Evolutionary conservation across 352 stramenopile species (phyloP), one percentile per base, ranked within the genome.

Genomic region (Globisporangium radiosum): DNA sequence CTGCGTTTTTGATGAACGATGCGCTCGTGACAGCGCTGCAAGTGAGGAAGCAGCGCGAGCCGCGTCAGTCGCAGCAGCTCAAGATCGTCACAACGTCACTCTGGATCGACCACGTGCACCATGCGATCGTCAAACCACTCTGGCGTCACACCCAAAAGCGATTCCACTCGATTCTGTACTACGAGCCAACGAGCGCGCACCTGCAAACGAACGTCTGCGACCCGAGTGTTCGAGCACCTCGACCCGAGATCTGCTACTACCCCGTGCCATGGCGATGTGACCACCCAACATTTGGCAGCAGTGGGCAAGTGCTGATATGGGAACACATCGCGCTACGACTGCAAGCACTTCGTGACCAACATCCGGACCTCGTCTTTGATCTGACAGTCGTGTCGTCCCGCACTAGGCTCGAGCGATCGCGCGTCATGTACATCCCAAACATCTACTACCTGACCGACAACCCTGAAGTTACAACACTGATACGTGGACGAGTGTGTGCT

Each of bases 1-100:
- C 57, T 1, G 47, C 61, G 0, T 76, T 76, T 56, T 53, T 47
- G 11, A 76, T 81, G 68, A 49, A 78, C 0, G 65, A 78, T 25
- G 62, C 47, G 7, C 53, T 81, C 9, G 64, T 87, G 4, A 56
- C 72, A 2, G 14, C 68, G 15, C 19, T 25, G 19, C 19, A 2
- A 25, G 19, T 25, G 75, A 72, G 5, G 76, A 87, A 33, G 80
- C 83, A 10, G 72, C 72, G 14, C 19, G 76, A 66, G 45, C 40
- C 0, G 47, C 61, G 1, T 17, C 65, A 0, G 65, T 25, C n/a
- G 8, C 19, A 25, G 19, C 60, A 49, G 0, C 70, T 66, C 44
- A 49, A 58, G n/a, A 50, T 63, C 13, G 14, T 19, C 0, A 67
- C 64, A 0, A 53, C 19, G n/a, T 69, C 39, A 47, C 37, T 60